Evolutionary conservation across 805 yeast species (phyloP).

Genomic region (Metschnikowia cerradonensis): DNA sequence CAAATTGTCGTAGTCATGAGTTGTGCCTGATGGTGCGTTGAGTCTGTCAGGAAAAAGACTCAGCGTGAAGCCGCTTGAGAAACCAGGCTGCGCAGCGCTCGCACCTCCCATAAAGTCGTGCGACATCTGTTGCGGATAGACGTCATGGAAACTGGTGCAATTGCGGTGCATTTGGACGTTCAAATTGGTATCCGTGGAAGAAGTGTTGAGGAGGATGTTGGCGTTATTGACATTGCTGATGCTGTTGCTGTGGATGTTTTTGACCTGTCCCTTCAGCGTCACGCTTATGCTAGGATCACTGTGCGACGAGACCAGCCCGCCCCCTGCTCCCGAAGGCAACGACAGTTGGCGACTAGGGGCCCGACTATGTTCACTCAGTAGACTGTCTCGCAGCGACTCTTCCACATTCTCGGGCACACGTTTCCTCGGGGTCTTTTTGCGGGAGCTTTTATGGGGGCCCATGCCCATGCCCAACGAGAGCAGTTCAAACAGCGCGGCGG

Average conservation of each 20-base stretch:
- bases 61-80: neutral
- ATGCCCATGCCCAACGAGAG: conserved; percentile 1
- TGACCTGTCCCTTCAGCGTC: neutral
- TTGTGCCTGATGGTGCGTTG: conserved; percentile 6
- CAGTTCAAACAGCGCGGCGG: neutral
- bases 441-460: neutral
- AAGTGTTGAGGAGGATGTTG: neutral
- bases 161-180: neutral
- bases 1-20: conserved; percentile 33
- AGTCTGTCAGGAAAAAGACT: too few relatives aligned
- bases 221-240: too few relatives aligned
- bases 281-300: neutral
- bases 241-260: neutral
- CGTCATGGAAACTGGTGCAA: neutral
- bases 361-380: neutral
- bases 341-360: neutral
- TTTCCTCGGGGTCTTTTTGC: neutral
- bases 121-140: neutral
- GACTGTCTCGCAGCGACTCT: neutral
- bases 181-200: neutral
- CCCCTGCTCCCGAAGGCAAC: neutral
- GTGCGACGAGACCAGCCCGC: neutral
- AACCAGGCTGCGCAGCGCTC: neutral
- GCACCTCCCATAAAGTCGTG: neutral
- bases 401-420: neutral